Percentiles rank a stretch among this genome's conserved stretches.
These are phyloP conservation scores for Neurospora sp. DNA, from an alignment of 495 filamentous ascomycete genomes.

Conservation along the genomic window DNA sequence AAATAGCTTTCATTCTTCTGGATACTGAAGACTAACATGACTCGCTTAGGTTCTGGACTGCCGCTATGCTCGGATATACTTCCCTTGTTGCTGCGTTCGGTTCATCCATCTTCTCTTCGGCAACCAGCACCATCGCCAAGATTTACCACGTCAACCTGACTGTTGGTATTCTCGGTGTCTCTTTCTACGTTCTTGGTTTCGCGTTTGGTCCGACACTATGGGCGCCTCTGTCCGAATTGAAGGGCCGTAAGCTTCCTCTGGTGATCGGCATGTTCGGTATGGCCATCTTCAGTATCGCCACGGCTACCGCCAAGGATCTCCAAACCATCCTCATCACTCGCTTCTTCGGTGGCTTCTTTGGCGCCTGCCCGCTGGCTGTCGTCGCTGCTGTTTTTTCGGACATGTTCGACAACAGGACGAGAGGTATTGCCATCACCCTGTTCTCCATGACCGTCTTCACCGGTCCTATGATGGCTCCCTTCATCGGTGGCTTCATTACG, in stretches of 20 bases:
- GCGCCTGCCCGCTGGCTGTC: conserved; percentile 69
- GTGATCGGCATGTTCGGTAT: conserved; percentile 70
- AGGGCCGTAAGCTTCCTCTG: conserved; percentile 63
- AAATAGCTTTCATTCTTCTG: neutral
- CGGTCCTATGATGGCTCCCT: conserved; percentile 72
- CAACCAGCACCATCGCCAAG: conserved; percentile 40
- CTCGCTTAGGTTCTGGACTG: conserved; percentile 44
- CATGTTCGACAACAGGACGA: conserved; percentile 70
- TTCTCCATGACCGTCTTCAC: conserved; percentile 81
- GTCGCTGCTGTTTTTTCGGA: conserved; percentile 85
- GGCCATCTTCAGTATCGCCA: conserved; percentile 61
- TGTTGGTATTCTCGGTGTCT: conserved; percentile 56
- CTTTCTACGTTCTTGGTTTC: conserved; percentile 63
- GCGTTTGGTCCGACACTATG: conserved; percentile 54
- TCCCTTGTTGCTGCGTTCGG: conserved; percentile 69
- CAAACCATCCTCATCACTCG: conserved; percentile 77
- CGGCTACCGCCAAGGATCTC: conserved; percentile 65
- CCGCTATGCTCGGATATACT: conserved; percentile 67
- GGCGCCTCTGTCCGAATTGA: conserved; percentile 71
- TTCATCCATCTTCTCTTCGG: conserved; percentile 58
- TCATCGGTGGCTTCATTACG: conserved; percentile 75
- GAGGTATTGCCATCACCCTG: conserved; percentile 71
- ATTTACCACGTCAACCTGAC: conserved; percentile 48
- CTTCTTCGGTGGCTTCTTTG: conserved; percentile 72
- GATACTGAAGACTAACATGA: conserved; percentile 11